Conservation (phyloP, 495 filamentous ascomycete species). For the Penicillium daleae region DNA sequence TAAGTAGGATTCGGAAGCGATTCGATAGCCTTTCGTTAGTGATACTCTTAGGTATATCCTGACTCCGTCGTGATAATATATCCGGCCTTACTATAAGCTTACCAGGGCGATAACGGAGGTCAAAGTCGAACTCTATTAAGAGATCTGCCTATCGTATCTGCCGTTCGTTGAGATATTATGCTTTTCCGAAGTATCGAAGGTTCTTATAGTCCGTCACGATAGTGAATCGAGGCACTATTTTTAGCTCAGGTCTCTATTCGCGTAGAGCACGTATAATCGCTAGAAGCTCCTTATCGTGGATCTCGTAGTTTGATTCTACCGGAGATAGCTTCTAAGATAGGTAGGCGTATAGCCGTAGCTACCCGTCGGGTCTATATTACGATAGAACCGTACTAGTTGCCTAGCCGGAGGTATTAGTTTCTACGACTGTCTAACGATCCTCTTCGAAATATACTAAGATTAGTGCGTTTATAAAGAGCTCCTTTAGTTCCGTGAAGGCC, state of each 20-base stretch:
- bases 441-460: conserved; percentile 7
- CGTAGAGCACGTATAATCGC: not conserved
- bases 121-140: conserved; percentile 4
- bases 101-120: not conserved
- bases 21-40: conserved; percentile 5
- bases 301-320: not conserved
- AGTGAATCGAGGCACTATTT: conserved; percentile 1
- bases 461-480: conserved; percentile 4
- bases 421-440: not conserved
- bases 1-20: not conserved
- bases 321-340: conserved; percentile 2
- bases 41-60: conserved; percentile 1
- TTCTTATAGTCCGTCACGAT: conserved; percentile 5
- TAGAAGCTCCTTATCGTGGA: conserved; percentile 4
- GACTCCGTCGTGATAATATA: not conserved
- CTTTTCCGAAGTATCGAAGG: not conserved
- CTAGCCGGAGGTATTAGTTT: conserved; percentile 3
- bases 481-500: conserved; percentile 1
- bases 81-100: not conserved
- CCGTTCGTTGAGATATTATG: conserved; percentile 2
- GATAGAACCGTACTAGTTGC: not conserved
- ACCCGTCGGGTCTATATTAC: not conserved
- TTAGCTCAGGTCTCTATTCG: conserved; percentile 5
- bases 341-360: not conserved
- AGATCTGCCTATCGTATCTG: not conserved